phyloP scores from a whole-genome alignment of 2,329 filamentous ascomycete species.

The Apiospora sp. region DNA sequence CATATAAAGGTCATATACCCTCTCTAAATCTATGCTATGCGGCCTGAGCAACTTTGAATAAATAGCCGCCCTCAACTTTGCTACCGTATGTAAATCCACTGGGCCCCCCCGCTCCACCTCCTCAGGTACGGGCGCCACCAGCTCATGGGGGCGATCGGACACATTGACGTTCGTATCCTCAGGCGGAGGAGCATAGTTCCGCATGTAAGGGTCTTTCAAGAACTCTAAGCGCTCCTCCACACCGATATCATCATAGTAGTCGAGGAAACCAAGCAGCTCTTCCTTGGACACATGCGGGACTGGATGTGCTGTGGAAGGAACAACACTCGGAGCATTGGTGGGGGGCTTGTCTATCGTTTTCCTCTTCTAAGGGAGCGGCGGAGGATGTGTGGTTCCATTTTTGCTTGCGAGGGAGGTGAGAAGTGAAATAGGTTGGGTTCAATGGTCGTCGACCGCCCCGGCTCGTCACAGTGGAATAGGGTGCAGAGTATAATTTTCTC shows the following conservation, averaged over 20 bases:
- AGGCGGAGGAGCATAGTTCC: slow-evolving; percentile 59
- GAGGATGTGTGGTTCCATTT: slow-evolving; percentile 36
- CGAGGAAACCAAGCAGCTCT: slow-evolving; percentile 62
- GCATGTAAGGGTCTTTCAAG: slow-evolving; percentile 60
- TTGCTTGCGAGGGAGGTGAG: slow-evolving; percentile 29
- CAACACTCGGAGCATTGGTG: background rate
- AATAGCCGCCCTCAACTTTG: slow-evolving; percentile 51
- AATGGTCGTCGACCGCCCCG: slow-evolving; percentile 30
- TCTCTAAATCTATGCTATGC: slow-evolving; percentile 48
- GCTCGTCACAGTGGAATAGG: slow-evolving; percentile 35
- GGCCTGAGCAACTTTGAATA: slow-evolving; percentile 52
- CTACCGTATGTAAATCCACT: slow-evolving; percentile 46
- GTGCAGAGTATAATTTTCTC: slow-evolving; percentile 1
- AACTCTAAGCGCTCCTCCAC: slow-evolving; percentile 63
- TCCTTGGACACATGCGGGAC: slow-evolving; percentile 38
- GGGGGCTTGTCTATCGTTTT: background rate
- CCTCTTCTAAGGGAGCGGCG: slow-evolving; percentile 22
- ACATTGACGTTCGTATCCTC: slow-evolving; percentile 58
- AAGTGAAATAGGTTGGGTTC: slow-evolving; percentile 35
- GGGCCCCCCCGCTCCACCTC: slow-evolving; percentile 48
- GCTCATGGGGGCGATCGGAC: slow-evolving; percentile 59
- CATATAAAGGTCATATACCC: slow-evolving; percentile 58
- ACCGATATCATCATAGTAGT: slow-evolving; percentile 54
- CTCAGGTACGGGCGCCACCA: slow-evolving; percentile 53
- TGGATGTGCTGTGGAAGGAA: background rate